Evolutionary conservation across 768 basidiomycete species (phyloP).

Genomic region (Mycena haematopus): DNA sequence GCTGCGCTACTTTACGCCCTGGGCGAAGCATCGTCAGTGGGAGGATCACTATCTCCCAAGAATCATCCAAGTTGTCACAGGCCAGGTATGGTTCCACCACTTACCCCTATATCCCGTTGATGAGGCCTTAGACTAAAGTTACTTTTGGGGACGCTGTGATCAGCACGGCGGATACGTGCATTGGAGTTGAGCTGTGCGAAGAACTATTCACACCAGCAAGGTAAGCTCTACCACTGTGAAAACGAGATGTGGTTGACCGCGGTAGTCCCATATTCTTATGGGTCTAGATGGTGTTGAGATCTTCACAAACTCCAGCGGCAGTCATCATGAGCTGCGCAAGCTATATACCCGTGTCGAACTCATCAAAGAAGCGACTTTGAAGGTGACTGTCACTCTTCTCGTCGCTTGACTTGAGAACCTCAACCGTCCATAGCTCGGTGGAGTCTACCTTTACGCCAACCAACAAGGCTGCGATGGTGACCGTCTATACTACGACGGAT

Average conservation of each 20-base stretch:
- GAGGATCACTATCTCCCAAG: constrained; percentile 94
- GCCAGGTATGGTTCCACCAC: constrained; percentile 62
- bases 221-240: constrained; percentile 55
- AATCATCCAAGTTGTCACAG: constrained; percentile 87
- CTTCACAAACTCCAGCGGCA: constrained; percentile 98
- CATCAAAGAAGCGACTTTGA: constrained; percentile 95
- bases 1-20: constrained; percentile 91
- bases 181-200: constrained; percentile 96
- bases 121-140: constrained; percentile 69
- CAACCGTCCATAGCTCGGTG: constrained; percentile 71
- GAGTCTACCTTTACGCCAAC: constrained; percentile 97
- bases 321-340: constrained; percentile 98
- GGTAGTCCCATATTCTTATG: constrained; percentile 93
- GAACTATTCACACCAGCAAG: constrained; percentile 97
- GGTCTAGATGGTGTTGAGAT: constrained; percentile 99
- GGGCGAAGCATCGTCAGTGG: constrained; percentile 86
- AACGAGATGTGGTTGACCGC: background rate
- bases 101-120: constrained; percentile 1
- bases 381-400: constrained; percentile 56
- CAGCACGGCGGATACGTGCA: constrained; percentile 93
- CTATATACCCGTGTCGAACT: constrained; percentile 89
- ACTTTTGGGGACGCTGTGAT: constrained; percentile 96
- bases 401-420: constrained; percentile 10
- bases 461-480: constrained; percentile 99
- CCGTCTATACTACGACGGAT: constrained; percentile 97